phyloP scores from a whole-genome alignment of 1,284 basidiomycete genomes.

The Omphalotus olearius region DNA sequence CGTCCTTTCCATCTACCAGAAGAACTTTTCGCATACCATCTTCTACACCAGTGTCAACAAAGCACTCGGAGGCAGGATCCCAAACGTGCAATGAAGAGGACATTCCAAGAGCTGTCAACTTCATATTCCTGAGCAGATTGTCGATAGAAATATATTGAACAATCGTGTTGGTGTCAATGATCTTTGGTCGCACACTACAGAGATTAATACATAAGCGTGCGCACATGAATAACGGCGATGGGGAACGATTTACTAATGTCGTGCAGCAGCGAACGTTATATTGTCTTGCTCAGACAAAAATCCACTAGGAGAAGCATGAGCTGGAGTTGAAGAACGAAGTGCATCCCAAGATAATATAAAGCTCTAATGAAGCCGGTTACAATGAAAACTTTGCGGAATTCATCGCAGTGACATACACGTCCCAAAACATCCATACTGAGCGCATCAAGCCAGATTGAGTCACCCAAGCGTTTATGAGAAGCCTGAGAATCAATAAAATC shows the following conservation, averaged over 20 bases:
- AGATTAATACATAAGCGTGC: neutral
- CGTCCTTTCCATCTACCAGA: conserved; percentile 50
- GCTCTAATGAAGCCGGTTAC: conserved; percentile 27
- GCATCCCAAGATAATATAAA: conserved; percentile 59
- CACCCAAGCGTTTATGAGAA: conserved; percentile 3
- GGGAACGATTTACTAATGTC: conserved; percentile 45
- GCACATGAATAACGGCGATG: neutral
- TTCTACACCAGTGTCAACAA: conserved; percentile 33
- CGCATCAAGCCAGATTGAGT: conserved; percentile 25
- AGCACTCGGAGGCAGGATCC: conserved; percentile 47
- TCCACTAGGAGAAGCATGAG: conserved; percentile 33
- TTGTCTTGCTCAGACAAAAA: conserved; percentile 64
- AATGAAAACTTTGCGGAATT: neutral
- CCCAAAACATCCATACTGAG: conserved; percentile 18
- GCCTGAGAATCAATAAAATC: neutral
- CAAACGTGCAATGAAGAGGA: conserved; percentile 63
- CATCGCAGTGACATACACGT: neutral
- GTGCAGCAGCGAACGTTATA: conserved; percentile 45
- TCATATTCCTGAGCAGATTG: conserved; percentile 49
- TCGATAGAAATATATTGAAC: conserved; percentile 38
- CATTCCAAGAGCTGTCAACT: conserved; percentile 53
- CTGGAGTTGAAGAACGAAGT: conserved; percentile 33
- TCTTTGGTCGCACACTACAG: conserved; percentile 37
- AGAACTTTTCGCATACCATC: conserved; percentile 30
- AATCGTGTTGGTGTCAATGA: conserved; percentile 32